Conservation (phyloP, 495 filamentous ascomycete genomes). For the Daldinia bambusicola region DNA sequence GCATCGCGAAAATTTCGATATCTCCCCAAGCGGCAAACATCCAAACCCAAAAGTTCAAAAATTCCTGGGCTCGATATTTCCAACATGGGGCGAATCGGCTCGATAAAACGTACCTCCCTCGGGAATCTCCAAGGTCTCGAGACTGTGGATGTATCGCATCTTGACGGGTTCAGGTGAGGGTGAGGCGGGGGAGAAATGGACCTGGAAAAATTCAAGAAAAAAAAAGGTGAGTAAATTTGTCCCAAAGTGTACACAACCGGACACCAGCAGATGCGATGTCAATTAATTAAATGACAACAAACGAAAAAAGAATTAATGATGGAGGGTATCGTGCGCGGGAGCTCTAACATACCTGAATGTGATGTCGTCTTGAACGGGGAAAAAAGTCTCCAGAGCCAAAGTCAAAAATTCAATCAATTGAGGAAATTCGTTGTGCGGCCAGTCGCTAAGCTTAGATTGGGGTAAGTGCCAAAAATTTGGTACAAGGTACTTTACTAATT, state of each 20-base stretch:
- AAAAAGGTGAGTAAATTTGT: constrained; percentile 22
- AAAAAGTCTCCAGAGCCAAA: constrained; percentile 42
- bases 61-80: constrained; percentile 1
- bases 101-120: constrained; percentile 83
- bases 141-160: constrained; percentile 98
- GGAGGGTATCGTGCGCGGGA: constrained; percentile 4
- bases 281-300: constrained; percentile 12
- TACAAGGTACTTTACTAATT: constrained; percentile 31
- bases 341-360: constrained; percentile 49
- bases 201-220: constrained; percentile 25
- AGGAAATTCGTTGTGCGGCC: constrained; percentile 51
- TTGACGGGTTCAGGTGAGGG: constrained; percentile 63
- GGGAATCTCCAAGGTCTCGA: constrained; percentile 92
- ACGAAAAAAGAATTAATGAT: background rate
- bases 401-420: constrained; percentile 47
- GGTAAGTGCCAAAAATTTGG: constrained; percentile 16
- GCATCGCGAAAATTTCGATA: constrained; percentile 25
- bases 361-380: constrained; percentile 39
- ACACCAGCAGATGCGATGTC: background rate
- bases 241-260: background rate
- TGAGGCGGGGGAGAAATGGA: constrained; percentile 45
- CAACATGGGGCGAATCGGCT: constrained; percentile 18
- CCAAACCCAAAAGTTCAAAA: background rate
- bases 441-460: constrained; percentile 47
- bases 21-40: constrained; percentile 11